Conservation (phyloP, 495 filamentous ascomycete species). For the Aspergillus steynii region DNA sequence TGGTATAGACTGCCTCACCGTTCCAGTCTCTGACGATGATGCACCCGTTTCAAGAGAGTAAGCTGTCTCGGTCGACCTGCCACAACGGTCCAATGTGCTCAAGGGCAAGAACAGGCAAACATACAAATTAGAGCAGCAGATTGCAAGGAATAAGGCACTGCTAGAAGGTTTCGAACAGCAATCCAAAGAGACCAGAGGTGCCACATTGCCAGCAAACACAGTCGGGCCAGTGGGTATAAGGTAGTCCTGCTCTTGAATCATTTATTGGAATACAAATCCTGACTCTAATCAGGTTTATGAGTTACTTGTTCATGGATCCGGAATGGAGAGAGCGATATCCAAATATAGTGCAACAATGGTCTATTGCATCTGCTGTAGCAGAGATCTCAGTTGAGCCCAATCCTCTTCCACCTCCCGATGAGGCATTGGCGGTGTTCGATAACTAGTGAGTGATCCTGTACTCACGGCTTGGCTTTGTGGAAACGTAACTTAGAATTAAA, state of each 20-base stretch:
- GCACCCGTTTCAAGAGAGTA: conserved; percentile 24
- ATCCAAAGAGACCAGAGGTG: no score
- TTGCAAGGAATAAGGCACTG: neutral
- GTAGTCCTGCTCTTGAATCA: no score
- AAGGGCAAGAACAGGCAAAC: conserved; percentile 18
- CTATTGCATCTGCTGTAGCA: conserved; percentile 16
- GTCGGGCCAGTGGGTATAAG: no score
- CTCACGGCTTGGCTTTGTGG: neutral
- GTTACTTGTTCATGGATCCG: conserved; percentile 26
- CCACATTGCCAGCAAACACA: no score
- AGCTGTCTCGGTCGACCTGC: neutral
- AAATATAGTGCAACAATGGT: conserved; percentile 24
- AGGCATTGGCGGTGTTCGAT: conserved; percentile 22
- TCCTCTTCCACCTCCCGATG: conserved; percentile 18
- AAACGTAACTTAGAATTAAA: no score
- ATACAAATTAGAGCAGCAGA: conserved; percentile 22
- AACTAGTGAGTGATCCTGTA: conserved; percentile 24
- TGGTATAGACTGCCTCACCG: conserved; percentile 23
- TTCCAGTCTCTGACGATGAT: conserved; percentile 18
- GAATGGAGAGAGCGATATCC: conserved; percentile 29
- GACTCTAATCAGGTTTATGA: conserved; percentile 23
- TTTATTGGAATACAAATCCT: no score
- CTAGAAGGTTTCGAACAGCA: no score
- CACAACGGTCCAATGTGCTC: neutral
- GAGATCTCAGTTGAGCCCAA: conserved; percentile 22